Base-by-base conservation (phyloP, 805 yeast genomes). In the Candida broadrunensis region DNA sequence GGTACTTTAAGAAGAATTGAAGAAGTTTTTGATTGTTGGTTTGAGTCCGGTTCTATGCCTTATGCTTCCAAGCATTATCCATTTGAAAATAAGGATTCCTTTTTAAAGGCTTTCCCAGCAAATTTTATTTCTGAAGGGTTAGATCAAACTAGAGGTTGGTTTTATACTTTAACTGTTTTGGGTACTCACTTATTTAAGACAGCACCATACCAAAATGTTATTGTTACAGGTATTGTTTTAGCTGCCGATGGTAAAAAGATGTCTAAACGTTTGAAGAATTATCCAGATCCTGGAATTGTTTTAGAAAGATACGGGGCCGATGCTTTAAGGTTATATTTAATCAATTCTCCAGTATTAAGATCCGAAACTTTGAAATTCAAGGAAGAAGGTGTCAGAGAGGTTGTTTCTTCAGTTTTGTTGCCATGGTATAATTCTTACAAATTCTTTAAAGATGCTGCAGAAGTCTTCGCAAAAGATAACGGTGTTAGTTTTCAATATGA, bases 91-190 rank as follows among this genome's bases (percentile, higher is more conserved):
- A 68, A 80, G 61, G 89, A 87, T 13, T 64, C 63, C 36, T 91
- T 91, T 70, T 58, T 70, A 27, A 62, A 77, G 42, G 78, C 86
- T 36, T 95, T 88, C 83, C 99, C 99, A 35, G 99, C 96, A 34
- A 91, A 93, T 67, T 93, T 93, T 69, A 93, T 93, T 56, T 85
- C 97, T 45, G 99, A 93, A 76, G 99, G 99, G 71, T 79, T 93
- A 55, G 99, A 93, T 71, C 99, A 93, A 75, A 93, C 99, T 44
- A 88, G 99, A 80, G 99, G 99, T 63, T 93, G 99, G 99, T 93
- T 93, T 72, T 93, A 93, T 69, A 93, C 99, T 39, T 77, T 93
- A 64, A 84, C 95, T 35, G 97, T 93, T 18, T 77, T 93, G 57
- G 99, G 98, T 65, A 88, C 96, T 43, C 97, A 91, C 56, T 72